Percentiles rank a stretch among this genome's conserved stretches.
These are phyloP conservation scores for Tremellales sp. DNA, from an alignment of 1,284 basidiomycete species.

Conservation along the genomic window DNA sequence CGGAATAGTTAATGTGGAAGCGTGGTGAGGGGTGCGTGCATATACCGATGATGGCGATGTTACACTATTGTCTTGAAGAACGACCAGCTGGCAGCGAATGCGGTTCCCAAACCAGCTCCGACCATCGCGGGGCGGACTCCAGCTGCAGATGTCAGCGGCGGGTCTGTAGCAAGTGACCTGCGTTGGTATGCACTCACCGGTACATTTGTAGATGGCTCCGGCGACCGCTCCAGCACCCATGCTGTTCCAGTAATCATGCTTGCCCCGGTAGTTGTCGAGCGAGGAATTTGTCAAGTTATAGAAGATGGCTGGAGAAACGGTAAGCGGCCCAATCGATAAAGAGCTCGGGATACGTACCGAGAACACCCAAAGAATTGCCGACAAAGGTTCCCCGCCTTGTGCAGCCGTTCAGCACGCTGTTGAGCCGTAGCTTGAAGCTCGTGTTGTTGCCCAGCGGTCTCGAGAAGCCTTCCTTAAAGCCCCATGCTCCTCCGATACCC, in stretches of 20 bases:
- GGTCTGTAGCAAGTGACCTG: conserved; percentile 26
- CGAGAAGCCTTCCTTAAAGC: conserved; percentile 86
- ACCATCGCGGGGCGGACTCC: conserved; percentile 83
- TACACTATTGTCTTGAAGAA: conserved; percentile 68
- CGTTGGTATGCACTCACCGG: conserved; percentile 61
- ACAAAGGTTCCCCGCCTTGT: conserved; percentile 95
- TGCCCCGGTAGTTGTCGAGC: conserved; percentile 81
- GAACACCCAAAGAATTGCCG: conserved; percentile 95
- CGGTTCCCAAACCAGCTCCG: conserved; percentile 83
- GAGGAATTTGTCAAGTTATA: conserved; percentile 96
- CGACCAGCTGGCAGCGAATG: conserved; percentile 84
- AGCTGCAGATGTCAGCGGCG: conserved; percentile 54
- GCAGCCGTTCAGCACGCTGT: conserved; percentile 93
- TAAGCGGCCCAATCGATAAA: not conserved
- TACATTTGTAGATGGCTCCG: conserved; percentile 89
- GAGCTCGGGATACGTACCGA: conserved; percentile 59
- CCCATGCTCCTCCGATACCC: conserved; percentile 89
- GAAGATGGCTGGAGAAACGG: conserved; percentile 64
- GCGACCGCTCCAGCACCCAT: conserved; percentile 89
- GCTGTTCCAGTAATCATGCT: conserved; percentile 86
- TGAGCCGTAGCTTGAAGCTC: conserved; percentile 84
- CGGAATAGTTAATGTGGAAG: conserved; percentile 17
- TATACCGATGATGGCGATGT: not conserved
- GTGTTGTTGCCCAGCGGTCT: conserved; percentile 64
- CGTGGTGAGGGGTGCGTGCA: conserved; percentile 4